Evolutionary conservation across 2,329 filamentous ascomycete genomes (phyloP), one percentile per base, ranked within the genome.

Genomic region (Ophiocordyceps australis): DNA sequence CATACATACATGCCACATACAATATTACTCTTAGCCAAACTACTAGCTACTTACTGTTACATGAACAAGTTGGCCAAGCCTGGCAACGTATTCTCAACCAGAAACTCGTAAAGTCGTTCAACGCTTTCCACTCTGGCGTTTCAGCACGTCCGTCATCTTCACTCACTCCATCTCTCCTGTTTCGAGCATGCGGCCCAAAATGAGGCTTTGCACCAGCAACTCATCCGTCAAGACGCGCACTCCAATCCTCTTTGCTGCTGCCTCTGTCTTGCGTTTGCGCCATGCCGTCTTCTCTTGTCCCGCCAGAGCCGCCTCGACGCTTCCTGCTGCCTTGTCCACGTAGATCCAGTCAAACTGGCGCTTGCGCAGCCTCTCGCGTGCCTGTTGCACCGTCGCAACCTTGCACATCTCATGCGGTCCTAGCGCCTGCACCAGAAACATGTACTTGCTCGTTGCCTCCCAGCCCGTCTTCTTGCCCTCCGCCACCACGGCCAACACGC

Each of bases 131-230:
- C 17, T 19, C 17, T 19, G 17, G 7, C 17, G 17, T 10, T n/a
- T 19, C 17, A 19, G 10, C 7, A 19, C 17, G 7, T 19, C 17
- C 17, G 17, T 10, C 17, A 10, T 19, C 17, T 10, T 7, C 7
- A 19, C 17, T 7, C 17, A 10, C 17, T 24, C 20, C 38, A 47
- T 40, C 36, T 69, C 62, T 9, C 54, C 59, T 25, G 69, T 65
- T 33, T 80, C 74, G 27, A 83, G 66, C 37, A 94, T 52, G 32
- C 72, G 68, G 1, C 85, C 86, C 26, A 93, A 47, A 34, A 98
- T 94, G 31, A 95, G 55, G 47, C 83, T 94, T 57, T 98, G 86
- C 28, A 92, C 74, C 14, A 95, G 71, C 43, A 86, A 71, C 50
- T 95, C 86, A 45, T 91, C 76, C 29, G 74, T 76, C 27, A 92